Evolutionary conservation across 1,139 yeast species (phyloP), one percentile per base, ranked within the genome.

Genomic region (Candida glucosophila): DNA sequence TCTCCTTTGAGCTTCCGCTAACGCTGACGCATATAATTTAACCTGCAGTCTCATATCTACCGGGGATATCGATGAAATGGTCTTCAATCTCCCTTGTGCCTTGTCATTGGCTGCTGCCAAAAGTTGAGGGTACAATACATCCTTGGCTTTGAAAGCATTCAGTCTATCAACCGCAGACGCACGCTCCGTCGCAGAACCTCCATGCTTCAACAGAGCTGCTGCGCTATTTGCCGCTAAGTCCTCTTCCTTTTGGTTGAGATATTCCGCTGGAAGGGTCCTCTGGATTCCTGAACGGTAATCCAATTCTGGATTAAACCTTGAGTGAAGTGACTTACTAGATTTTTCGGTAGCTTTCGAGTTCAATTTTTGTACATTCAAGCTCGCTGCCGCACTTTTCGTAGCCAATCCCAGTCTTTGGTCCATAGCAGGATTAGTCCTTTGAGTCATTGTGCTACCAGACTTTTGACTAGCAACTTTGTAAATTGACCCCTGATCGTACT

Each of bases 1-100:
- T 37, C 74, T 71, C 40, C 70, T 68, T 47, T 80, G 82, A 3
- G 95, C 96, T 39, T 80, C 56, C 6, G 78, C 69, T 32, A 64
- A 55, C 1, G 71, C 71, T 34, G 49, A 46, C 26, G 69, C 68
- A 38, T 64, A 64, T 29, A 51, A 44, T 33, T 58, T 61, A 17
- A 69, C 71, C 39, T 63, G 61, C 25, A 55, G 52, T 41, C 55
- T 51, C 47, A 59, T 45, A 42, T 59, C 59, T 17, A 36, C 43
- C 14, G 57, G 57, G 18, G 51, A 50, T 3, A 41, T 27, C 19
- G 53, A 46, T 27, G 54, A 54, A 28, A 72, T 43, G 11, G 55
- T 39, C 25, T 52, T 45, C 37, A 79, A 53, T 24, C 79, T 59
- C 23, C 55, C 58, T 27, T 65, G 60, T 12, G 85, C 86, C 35